phyloP scores from a whole-genome alignment of 768 basidiomycete genomes.

The Mycena floridula region DNA sequence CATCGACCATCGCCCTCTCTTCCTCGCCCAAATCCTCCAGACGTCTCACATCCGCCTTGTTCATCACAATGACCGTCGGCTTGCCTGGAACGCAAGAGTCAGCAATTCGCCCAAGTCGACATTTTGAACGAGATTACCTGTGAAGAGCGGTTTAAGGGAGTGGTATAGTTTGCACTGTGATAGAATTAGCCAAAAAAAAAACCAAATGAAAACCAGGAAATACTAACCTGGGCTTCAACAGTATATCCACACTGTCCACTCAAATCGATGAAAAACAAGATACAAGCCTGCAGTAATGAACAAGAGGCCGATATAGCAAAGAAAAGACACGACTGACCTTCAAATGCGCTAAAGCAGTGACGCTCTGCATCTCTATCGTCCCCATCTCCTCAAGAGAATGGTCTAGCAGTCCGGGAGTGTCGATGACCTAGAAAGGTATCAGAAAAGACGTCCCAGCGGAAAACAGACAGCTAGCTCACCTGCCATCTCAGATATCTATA shows the following conservation, averaged over 20 bases:
- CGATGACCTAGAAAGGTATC: no score
- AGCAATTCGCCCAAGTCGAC: no score
- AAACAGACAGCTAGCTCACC: no score
- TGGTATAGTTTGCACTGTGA: constrained; percentile 94
- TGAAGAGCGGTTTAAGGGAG: constrained; percentile 98
- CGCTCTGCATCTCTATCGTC: constrained; percentile 99
- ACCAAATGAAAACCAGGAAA: constrained; percentile 1
- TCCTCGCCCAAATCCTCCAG: constrained; percentile 79
- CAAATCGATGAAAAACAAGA: constrained; percentile 98
- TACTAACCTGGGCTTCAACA: constrained; percentile 85
- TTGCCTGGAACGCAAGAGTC: no score
- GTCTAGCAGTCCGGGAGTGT: constrained; percentile 97
- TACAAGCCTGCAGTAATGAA: no score
- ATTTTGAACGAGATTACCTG: no score
- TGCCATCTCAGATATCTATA: constrained; percentile 99
- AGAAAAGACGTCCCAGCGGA: no score
- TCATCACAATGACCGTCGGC: constrained; percentile 90
- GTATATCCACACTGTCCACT: constrained; percentile 98
- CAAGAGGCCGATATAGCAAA: no score
- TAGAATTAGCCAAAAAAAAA: constrained; percentile 1
- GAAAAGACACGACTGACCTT: no score
- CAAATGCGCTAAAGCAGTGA: constrained; percentile 94
- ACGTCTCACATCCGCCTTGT: constrained; percentile 94
- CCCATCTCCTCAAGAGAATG: constrained; percentile 99
- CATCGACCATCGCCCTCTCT: constrained; percentile 74